These are phyloP conservation scores for Amanita polypyramis DNA, from an alignment of 768 basidiomycete species.

Conservation along the genomic window DNA sequence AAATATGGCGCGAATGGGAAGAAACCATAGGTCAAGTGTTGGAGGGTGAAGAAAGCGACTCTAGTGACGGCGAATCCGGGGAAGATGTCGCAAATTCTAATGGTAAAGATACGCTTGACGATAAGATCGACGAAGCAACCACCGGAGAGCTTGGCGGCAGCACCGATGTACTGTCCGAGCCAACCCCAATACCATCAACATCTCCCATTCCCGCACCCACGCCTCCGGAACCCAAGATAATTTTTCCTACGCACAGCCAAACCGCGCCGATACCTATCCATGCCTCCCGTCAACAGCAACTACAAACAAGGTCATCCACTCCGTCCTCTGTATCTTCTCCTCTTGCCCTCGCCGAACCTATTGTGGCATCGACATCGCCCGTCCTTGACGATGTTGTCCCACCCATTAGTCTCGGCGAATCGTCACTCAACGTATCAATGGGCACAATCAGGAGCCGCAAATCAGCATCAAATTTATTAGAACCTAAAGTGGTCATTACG, in stretches of 20 bases:
- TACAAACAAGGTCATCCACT: constrained; percentile 76
- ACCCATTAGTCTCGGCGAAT: constrained; percentile 57
- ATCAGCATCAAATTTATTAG: constrained; percentile 54
- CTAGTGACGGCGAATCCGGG: constrained; percentile 38
- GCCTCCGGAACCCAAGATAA: constrained; percentile 18
- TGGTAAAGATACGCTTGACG: constrained; percentile 10
- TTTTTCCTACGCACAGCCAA: constrained; percentile 17
- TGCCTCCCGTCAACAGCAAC: constrained; percentile 29
- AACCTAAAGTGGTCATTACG: constrained; percentile 58
- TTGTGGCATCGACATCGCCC: constrained; percentile 54
- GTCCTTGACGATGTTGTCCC: constrained; percentile 46
- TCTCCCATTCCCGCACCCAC: constrained; percentile 29
- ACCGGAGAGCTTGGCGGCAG: not conserved
- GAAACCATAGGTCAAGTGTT: constrained; percentile 69
- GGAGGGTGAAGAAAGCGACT: constrained; percentile 26
- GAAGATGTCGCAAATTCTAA: constrained; percentile 24
- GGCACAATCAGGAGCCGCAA: constrained; percentile 51
- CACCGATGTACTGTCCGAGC: constrained; percentile 42
- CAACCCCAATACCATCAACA: constrained; percentile 58
- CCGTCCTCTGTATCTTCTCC: constrained; percentile 86
- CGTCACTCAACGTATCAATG: constrained; percentile 11
- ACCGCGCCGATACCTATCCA: constrained; percentile 13
- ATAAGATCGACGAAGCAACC: constrained; percentile 13
- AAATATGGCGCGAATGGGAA: constrained; percentile 96
- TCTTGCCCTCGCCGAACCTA: constrained; percentile 75